Conservation (phyloP, 768 basidiomycete species). For the Boletellus sp. region DNA sequence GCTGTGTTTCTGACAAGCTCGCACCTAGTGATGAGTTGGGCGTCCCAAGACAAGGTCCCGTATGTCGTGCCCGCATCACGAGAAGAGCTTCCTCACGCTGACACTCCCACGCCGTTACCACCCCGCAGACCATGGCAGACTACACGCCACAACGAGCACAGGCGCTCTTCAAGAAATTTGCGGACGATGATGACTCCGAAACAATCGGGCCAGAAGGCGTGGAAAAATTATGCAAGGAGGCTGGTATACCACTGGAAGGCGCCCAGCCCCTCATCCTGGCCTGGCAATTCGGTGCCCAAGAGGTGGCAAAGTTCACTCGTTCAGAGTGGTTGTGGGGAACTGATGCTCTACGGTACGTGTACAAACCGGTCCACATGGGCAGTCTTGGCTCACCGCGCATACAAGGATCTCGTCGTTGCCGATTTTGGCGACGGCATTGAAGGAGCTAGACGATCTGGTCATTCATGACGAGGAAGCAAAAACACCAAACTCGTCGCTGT, state of each 20-base stretch:
- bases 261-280: conserved; percentile 67
- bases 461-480: conserved; percentile 43
- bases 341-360: conserved; percentile 40
- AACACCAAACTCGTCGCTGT: conserved; percentile 17
- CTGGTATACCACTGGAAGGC: conserved; percentile 70
- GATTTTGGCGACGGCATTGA: conserved; percentile 46
- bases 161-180: conserved; percentile 59
- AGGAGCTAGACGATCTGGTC: conserved; percentile 63
- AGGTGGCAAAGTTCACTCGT: conserved; percentile 69
- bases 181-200: conserved; percentile 45
- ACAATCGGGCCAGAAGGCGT: conserved; percentile 73
- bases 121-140: conserved; percentile 19
- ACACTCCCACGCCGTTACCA: not conserved
- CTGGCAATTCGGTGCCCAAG: conserved; percentile 68
- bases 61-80: conserved; percentile 17
- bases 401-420: conserved; percentile 49
- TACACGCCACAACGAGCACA: conserved; percentile 52
- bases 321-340: conserved; percentile 69
- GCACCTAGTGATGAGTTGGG: conserved; percentile 48
- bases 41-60: conserved; percentile 29
- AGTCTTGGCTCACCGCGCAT: not conserved
- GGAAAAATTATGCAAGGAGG: conserved; percentile 64
- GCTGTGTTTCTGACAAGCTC: conserved; percentile 58
- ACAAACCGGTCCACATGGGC: not conserved
- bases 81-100: not conserved